Evolutionary conservation across 352 stramenopile species (phyloP).

Genomic region (Phytophthora hybrid): DNA sequence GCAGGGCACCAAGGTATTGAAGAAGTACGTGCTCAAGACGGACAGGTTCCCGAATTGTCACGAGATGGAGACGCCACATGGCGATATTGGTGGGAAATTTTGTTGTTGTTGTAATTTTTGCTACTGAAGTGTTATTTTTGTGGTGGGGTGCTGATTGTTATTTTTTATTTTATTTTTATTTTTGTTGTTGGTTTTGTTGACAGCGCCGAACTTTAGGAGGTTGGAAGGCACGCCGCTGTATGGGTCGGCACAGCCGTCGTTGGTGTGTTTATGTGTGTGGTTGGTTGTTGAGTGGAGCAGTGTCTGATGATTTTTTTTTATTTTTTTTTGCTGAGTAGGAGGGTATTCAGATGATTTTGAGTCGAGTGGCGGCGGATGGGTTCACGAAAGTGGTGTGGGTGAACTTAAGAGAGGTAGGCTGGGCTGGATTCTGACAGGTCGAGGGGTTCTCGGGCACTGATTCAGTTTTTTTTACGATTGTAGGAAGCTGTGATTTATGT

Average conservation of each 20-base stretch:
- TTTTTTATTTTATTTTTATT: not conserved
- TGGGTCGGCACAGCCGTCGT: constrained; percentile 73
- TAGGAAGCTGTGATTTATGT: constrained; percentile 89
- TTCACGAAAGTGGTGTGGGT: constrained; percentile 88
- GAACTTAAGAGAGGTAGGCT: constrained; percentile 75
- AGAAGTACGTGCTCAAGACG: constrained; percentile 88
- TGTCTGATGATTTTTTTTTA: constrained; percentile 9
- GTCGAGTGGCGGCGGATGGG: constrained; percentile 68
- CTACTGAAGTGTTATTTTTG: too few relatives aligned
- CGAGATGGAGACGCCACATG: constrained; percentile 66
- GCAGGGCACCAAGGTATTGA: constrained; percentile 83
- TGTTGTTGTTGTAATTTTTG: too few relatives aligned
- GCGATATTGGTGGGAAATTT: constrained; percentile 58
- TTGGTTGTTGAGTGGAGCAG: not conserved
- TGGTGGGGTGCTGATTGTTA: too few relatives aligned
- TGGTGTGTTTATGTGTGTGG: constrained; percentile 43
- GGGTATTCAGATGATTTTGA: constrained; percentile 79
- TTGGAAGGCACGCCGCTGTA: constrained; percentile 78
- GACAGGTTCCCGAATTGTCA: constrained; percentile 86
- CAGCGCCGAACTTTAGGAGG: constrained; percentile 83
- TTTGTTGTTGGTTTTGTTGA: not conserved
- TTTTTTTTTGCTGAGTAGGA: constrained; percentile 45
- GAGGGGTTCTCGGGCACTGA: not conserved
- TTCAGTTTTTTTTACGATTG: not conserved
- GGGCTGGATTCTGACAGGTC: not conserved